These are phyloP conservation scores for Eimeria falciformis DNA, from an alignment of 169 alveolate species.

Conservation along the genomic window DNA sequence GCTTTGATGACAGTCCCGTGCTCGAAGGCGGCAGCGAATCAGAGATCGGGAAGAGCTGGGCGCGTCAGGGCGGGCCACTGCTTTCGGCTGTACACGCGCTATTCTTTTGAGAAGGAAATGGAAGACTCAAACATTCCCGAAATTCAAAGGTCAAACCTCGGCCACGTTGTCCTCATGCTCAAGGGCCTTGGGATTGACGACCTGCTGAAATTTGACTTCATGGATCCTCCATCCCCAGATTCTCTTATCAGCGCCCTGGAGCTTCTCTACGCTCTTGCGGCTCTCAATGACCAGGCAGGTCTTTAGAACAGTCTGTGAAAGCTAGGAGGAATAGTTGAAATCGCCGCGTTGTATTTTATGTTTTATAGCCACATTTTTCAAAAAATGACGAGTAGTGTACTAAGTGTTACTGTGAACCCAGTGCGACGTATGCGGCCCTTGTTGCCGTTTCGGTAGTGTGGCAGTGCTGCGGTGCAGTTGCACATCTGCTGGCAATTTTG, in stretches of 20 bases:
- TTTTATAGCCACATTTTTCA: no score
- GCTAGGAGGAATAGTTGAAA: no score
- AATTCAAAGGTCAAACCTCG: conserved; percentile 86
- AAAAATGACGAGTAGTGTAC: no score
- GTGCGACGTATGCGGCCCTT: no score
- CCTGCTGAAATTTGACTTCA: conserved; percentile 98
- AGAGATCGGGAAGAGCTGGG: conserved; percentile 99
- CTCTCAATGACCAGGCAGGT: conserved; percentile 89
- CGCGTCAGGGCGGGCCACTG: conserved; percentile 98
- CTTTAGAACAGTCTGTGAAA: no score
- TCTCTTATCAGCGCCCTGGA: conserved; percentile 97
- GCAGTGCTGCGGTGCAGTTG: no score
- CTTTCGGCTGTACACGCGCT: conserved; percentile 98
- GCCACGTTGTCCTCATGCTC: conserved; percentile 87
- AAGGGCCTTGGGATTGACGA: conserved; percentile 98
- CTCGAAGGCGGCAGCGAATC: conserved; percentile 99
- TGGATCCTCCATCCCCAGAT: conserved; percentile 99
- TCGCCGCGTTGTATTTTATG: no score
- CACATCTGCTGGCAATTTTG: no score
- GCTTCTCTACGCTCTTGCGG: conserved; percentile 98
- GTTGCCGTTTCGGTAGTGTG: no score
- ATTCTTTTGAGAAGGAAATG: conserved; percentile 97
- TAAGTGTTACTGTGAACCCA: no score
- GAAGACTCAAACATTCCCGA: conserved; percentile 89
- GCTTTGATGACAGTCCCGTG: conserved; percentile 98